Conservation (phyloP, 75 land plant species). For the Ceratopteris richardii region DNA sequence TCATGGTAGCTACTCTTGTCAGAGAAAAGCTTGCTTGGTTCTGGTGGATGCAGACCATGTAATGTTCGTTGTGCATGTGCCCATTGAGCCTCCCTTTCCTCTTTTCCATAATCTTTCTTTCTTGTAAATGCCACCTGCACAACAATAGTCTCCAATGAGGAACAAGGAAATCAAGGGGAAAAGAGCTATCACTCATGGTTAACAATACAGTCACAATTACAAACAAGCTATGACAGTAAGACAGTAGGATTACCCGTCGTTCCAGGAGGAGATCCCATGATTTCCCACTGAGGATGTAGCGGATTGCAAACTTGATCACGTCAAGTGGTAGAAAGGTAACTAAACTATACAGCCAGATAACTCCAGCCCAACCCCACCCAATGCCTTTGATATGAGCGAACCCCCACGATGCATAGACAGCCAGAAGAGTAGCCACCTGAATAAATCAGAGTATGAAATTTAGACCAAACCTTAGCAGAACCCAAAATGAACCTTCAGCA, state of each 20-base stretch:
- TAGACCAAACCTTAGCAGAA: not conserved
- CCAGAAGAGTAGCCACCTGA: conserved; percentile 61
- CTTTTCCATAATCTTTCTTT: conserved; percentile 59
- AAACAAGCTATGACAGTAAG: no score
- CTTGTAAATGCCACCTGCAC: conserved; percentile 62
- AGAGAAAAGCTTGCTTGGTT: conserved; percentile 15
- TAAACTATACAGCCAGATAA: conserved; percentile 54
- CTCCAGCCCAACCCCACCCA: conserved; percentile 81
- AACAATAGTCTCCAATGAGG: no score
- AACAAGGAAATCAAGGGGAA: no score
- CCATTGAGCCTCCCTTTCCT: conserved; percentile 58
- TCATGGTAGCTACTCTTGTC: conserved; percentile 40
- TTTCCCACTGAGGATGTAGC: conserved; percentile 53
- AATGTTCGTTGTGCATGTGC: conserved; percentile 56
- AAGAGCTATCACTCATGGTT: no score
- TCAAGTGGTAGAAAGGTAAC: conserved; percentile 51
- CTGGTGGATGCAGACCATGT: conserved; percentile 49
- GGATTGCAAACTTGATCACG: conserved; percentile 43
- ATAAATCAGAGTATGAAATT: not conserved
- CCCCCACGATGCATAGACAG: conserved; percentile 60
- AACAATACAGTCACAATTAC: not conserved
- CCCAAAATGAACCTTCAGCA: not conserved
- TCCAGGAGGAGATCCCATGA: conserved; percentile 50
- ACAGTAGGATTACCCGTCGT: conserved; percentile 36
- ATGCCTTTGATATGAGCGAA: conserved; percentile 49